Evolutionary conservation across 2,329 filamentous ascomycete species (phyloP).

Genomic region (Diaporthe sp.): DNA sequence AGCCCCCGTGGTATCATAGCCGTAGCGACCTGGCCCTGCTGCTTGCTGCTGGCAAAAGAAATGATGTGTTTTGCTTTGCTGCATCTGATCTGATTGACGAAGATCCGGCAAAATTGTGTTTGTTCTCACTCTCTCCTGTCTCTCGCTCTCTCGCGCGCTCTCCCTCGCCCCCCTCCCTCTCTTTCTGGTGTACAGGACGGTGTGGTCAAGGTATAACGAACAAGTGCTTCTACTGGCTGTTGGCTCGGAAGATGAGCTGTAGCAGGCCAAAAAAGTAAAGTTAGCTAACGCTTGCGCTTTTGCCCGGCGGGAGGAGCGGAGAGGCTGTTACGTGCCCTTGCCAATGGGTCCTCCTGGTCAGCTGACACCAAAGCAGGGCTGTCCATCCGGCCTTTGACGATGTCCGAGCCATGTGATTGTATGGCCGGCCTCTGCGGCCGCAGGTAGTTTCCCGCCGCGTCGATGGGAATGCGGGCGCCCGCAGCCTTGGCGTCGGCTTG

Average conservation of each 20-base stretch:
- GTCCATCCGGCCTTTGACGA: slow-evolving; percentile 51
- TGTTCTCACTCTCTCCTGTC: neutral
- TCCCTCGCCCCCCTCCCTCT: neutral
- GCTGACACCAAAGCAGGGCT: slow-evolving; percentile 72
- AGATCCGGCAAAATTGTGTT: slow-evolving; percentile 18
- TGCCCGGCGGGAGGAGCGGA: slow-evolving; percentile 52
- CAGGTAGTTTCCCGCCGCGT: slow-evolving; percentile 47
- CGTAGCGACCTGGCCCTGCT: slow-evolving; percentile 34
- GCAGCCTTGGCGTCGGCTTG: slow-evolving; percentile 60
- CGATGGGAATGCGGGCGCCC: slow-evolving; percentile 45
- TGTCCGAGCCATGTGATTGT: slow-evolving; percentile 56
- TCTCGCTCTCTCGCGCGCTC: neutral
- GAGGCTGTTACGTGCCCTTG: slow-evolving; percentile 61
- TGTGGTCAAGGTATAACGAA: slow-evolving; percentile 28
- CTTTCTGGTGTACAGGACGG: slow-evolving; percentile 21
- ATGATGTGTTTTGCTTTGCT: slow-evolving; percentile 24
- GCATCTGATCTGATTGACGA: slow-evolving; percentile 26
- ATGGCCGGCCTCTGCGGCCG: slow-evolving; percentile 63
- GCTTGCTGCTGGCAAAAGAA: slow-evolving; percentile 27
- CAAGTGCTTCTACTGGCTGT: slow-evolving; percentile 34
- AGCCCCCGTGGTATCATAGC: slow-evolving; percentile 37
- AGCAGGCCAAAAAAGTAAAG: slow-evolving; percentile 34
- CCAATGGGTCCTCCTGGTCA: slow-evolving; percentile 67
- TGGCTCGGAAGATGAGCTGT: slow-evolving; percentile 37
- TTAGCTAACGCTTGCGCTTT: slow-evolving; percentile 37